Conservation (phyloP, 1,284 basidiomycete species). For the Sanguinoderma infundibulare region DNA sequence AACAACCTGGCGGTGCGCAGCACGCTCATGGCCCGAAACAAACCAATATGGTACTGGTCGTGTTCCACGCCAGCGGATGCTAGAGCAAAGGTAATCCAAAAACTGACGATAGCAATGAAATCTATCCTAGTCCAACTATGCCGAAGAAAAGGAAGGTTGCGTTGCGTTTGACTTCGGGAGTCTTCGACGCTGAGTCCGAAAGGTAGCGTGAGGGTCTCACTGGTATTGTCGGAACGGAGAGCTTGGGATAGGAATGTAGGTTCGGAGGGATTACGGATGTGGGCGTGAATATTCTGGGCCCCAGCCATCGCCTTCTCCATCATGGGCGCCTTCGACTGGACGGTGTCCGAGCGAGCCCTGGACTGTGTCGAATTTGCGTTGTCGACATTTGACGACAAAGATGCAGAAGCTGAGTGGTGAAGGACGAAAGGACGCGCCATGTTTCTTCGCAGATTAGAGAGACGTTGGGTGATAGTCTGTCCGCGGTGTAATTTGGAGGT, state of each 20-base stretch:
- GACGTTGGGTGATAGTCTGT: constrained; percentile 32
- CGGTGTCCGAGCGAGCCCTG: constrained; percentile 36
- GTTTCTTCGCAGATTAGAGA: constrained; percentile 43
- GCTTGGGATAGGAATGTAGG: constrained; percentile 54
- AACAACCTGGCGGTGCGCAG: constrained; percentile 85
- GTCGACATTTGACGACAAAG: constrained; percentile 16
- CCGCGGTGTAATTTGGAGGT: constrained; percentile 35
- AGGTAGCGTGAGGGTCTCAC: constrained; percentile 57
- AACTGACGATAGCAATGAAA: constrained; percentile 80
- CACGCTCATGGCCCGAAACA: constrained; percentile 92
- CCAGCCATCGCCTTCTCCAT: constrained; percentile 34
- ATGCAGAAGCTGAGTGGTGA: constrained; percentile 27
- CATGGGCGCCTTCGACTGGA: constrained; percentile 37
- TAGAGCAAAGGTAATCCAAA: constrained; percentile 83
- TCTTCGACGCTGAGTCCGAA: constrained; percentile 67
- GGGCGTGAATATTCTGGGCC: constrained; percentile 29
- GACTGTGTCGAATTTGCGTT: constrained; percentile 16
- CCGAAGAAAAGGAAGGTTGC: constrained; percentile 85
- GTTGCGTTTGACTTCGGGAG: constrained; percentile 54
- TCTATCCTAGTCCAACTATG: constrained; percentile 97
- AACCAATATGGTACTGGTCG: constrained; percentile 73
- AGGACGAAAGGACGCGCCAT: constrained; percentile 51
- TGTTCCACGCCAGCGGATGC: constrained; percentile 71
- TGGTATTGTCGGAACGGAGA: constrained; percentile 52
- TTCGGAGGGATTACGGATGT: constrained; percentile 39